Base-by-base conservation (phyloP, 1,139 yeast species). In the Saccharomyces hybrid region DNA sequence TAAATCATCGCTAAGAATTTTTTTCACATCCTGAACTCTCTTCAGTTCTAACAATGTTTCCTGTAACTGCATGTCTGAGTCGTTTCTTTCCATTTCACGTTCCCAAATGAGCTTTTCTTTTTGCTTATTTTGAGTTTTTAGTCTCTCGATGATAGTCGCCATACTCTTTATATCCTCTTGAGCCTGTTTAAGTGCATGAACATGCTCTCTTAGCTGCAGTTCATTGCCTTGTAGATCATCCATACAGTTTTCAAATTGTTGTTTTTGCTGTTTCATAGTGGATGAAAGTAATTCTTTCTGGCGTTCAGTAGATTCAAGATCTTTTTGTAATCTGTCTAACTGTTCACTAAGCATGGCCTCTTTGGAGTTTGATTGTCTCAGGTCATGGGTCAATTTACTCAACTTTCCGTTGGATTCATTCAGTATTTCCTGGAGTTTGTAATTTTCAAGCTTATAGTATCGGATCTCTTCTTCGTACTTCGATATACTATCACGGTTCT, bases 171-270 rank as follows among this genome's bases (percentile, higher is more conserved):
- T 75, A 62, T 87, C 93, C 51, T 78, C 81, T 57, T 80, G 79
- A 11, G 83, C 76, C 49, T 80, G 75, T 13, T 73, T 73, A 54
- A 85, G 72, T 27, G 83, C 78, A 47, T 74, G 79, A 56, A 76
- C 77, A 3, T 80, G 73, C 32, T 84, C 89, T 25, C 72, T 70
- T 55, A 84, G 73, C 61, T 88, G 65, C 51, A 84, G 77, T 64
- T 91, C 96, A 0, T 95, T 93, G 56, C 82, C 78, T 63, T 89
- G 96, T 41, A 90, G 74, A 62, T 88, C 87, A 57, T 77, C 76
- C 62, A 79, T 82, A 64, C 88, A 87, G 60, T 85, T 88, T 49
- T 88, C 93, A 14, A 95, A 83, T 56, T 96, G 78, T 46, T 75
- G 72, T 64, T 83, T 85, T 69, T 86, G 89, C 42, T 87, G 73